Base-by-base conservation (phyloP, 768 basidiomycete species). In the Trametes villosa region DNA sequence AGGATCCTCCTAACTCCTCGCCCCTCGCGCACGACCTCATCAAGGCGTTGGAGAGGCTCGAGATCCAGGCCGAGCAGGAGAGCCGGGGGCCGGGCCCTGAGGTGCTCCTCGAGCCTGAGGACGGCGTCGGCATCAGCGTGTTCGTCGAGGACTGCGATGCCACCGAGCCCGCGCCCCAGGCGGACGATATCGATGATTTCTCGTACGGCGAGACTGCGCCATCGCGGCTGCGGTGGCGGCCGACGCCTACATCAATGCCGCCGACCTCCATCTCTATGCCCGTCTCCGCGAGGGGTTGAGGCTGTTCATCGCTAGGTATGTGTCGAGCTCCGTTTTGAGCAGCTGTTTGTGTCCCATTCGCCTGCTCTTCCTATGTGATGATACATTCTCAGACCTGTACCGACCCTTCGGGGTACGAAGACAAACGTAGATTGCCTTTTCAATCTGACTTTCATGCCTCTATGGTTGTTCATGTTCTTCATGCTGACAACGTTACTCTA, bases 11-110 rank as follows among this genome's bases (percentile, higher is more conserved):
- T 0, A 98, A 98, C 70, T 71, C 78, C 3, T 76, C 83, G 2
- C 89, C 94, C 5, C 83, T 97, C 26, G 96, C 96, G 0, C 86
- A 91, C 24, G 96, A 98, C 71, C 83, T 98, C 64, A 90, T 94
- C 27, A 69, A 79, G 12, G 96, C 96, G 17, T 76, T 98, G 55
- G 82, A 79, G 65, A 84, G 81, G 65, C 81, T 98, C 2, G 84
- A 92, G 69, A 65, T 86, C 3, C 77, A 79, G 46, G 79, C 82
- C 20, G 67, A 59, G 67, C 78, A 73, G 34, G 34, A 75, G 75
- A 26, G 64, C 77, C 49, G 62, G 57, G 49, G 63, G 42, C 55
- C 73, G 2, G 71, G 72, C n/a, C 68, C 70, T 20, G 88, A 87
- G 72, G 79, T 89, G 29, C 74, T 92, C 15, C 70, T 92, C 9